Evolutionary conservation across 2,329 filamentous ascomycete genomes (phyloP).

Genomic region (Hypoxylon sp.): DNA sequence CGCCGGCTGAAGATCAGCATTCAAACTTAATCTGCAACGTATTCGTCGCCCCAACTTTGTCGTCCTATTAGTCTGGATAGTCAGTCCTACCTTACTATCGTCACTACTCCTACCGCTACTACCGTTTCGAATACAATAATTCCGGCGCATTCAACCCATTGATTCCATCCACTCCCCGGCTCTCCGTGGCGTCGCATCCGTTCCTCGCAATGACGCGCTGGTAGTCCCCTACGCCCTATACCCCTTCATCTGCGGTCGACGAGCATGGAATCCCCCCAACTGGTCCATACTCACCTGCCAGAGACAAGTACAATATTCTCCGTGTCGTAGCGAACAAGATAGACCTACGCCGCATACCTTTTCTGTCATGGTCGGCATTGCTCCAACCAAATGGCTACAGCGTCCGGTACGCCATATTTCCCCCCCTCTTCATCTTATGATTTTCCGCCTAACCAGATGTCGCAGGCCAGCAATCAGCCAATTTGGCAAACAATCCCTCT

Average conservation of each 20-base stretch:
- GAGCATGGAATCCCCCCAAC: conserved; percentile 52
- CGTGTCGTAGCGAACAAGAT: conserved; percentile 43
- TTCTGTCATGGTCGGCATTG: conserved; percentile 50
- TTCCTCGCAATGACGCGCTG: conserved; percentile 50
- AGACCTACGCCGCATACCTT: conserved; percentile 22
- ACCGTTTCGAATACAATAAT: conserved; percentile 12
- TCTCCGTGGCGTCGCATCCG: conserved; percentile 36
- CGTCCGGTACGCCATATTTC: conserved; percentile 47
- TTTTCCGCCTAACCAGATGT: conserved; percentile 42
- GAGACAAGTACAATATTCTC: conserved; percentile 40
- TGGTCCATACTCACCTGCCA: conserved; percentile 46
- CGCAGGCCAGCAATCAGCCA: conserved; percentile 51
- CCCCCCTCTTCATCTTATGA: conserved; percentile 1
- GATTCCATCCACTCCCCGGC: conserved; percentile 22
- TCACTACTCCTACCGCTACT: background rate
- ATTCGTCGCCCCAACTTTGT: conserved; percentile 41
- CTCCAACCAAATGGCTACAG: conserved; percentile 52
- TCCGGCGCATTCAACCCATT: conserved; percentile 34
- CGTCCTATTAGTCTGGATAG: conserved; percentile 20
- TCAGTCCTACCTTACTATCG: conserved; percentile 11
- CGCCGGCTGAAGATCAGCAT: conserved; percentile 41
- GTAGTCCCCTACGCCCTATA: conserved; percentile 36
- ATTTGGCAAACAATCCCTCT: conserved; percentile 49
- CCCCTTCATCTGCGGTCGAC: conserved; percentile 45
- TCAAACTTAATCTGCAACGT: conserved; percentile 39